Evolutionary conservation across 1,284 basidiomycete species (phyloP).

Genomic region (Vanrija pseudolonga): DNA sequence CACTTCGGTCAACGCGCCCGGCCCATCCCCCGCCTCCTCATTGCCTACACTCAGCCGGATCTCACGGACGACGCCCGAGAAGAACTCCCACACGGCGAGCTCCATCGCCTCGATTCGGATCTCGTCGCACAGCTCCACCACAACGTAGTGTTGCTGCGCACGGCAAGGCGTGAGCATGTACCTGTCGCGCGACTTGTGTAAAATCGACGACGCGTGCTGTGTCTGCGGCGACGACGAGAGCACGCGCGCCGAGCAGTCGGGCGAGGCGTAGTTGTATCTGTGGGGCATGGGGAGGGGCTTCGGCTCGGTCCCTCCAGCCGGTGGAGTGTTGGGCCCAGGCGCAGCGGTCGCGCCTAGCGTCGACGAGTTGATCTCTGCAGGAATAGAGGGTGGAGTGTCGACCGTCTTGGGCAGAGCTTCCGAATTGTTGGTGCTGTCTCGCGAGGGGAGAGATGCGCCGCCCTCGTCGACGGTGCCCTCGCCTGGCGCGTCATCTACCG

Average conservation of each 20-base stretch:
- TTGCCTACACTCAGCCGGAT: constrained; percentile 82
- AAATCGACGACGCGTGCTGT: constrained; percentile 77
- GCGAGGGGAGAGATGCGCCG: not conserved
- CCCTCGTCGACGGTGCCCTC: not conserved
- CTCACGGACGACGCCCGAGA: constrained; percentile 92
- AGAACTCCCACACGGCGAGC: constrained; percentile 96
- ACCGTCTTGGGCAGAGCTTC: not conserved
- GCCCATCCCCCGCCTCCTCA: constrained; percentile 41
- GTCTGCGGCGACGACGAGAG: constrained; percentile 77
- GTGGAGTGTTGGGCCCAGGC: not conserved
- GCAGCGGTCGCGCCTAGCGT: constrained; percentile 4
- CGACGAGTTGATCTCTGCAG: not conserved
- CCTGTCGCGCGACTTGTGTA: constrained; percentile 84
- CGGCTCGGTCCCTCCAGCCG: not conserved
- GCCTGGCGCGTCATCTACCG: not conserved
- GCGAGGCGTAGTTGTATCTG: constrained; percentile 90
- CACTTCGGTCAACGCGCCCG: constrained; percentile 51
- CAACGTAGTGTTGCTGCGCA: constrained; percentile 69
- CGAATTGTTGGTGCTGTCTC: not conserved
- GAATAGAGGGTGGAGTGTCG: not conserved
- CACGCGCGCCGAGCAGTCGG: constrained; percentile 90
- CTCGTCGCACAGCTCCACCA: constrained; percentile 96
- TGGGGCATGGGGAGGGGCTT: constrained; percentile 25
- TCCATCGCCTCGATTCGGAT: constrained; percentile 94
- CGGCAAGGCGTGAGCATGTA: constrained; percentile 97